A percentile compares a stretch with the other conserved stretches of the same genome.
phyloP scores from a whole-genome alignment of 2,329 filamentous ascomycete species.

The Penicillium sp. region DNA sequence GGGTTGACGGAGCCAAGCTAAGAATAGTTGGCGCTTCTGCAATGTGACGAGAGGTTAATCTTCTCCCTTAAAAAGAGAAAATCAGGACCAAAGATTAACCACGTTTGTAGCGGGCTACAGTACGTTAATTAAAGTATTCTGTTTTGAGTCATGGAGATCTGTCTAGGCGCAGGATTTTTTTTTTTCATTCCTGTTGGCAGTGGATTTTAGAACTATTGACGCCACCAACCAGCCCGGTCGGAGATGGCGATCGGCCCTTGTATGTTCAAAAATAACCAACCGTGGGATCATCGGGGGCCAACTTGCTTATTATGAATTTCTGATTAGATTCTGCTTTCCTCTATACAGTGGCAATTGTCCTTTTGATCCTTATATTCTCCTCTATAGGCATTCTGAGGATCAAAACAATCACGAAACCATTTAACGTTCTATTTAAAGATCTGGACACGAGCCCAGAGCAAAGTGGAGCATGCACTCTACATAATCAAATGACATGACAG shows the following conservation, averaged over 20 bases:
- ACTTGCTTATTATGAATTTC: not conserved
- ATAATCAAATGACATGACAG: not conserved
- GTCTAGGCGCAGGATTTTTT: not conserved
- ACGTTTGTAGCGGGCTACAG: not conserved
- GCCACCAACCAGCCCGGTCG: constrained; percentile 17
- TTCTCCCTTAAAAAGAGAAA: not conserved
- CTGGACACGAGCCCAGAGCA: not conserved
- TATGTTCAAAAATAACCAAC: not conserved
- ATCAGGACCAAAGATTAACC: not conserved
- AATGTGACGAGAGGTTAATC: not conserved
- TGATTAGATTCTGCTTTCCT: not conserved
- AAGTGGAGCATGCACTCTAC: not conserved
- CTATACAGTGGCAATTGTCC: not conserved
- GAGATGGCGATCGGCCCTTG: constrained; percentile 14
- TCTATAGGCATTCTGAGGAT: not conserved
- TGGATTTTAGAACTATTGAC: constrained; percentile 18
- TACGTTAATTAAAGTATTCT: not conserved
- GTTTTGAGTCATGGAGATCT: not conserved
- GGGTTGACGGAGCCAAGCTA: not conserved
- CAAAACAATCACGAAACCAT: not conserved
- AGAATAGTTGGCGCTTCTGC: constrained; percentile 1
- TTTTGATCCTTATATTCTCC: not conserved
- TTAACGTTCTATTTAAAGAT: constrained; percentile 1
- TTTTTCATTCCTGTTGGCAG: not conserved
- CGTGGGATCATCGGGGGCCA: not conserved